Base-by-base conservation (phyloP, 2,329 filamentous ascomycete species). In the Colletotrichum acutatum region DNA sequence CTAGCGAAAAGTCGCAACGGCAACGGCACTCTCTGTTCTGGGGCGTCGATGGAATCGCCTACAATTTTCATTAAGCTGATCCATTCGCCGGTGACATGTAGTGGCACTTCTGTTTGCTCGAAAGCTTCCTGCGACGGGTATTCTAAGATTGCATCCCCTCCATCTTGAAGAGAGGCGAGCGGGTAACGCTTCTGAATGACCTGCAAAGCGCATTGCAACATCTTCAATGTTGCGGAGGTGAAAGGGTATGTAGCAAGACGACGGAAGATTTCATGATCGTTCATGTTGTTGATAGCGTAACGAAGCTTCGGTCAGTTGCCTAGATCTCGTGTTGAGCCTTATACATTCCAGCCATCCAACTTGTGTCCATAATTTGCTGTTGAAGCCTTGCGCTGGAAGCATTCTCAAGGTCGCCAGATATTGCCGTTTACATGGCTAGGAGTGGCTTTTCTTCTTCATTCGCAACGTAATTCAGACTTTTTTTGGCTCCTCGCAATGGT, bases 171-270 rank as follows among this genome's bases (percentile, higher is more conserved):
- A 24, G 52, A 66, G 4, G 54, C 34, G 2, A 58, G 34, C 54
- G 30, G 63, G 49, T 66, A 66, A n/a, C 63, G 63, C 14, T 16
- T 59, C 19, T 22, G 30, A 52, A 66, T 59, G 22, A 66, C 14
- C 24, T 14, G 22, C 22, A 66, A 26, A 8, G 63, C 63, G 26
- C 12, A 66, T 66, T 66, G 30, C 32, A 66, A 59, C 37, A 66
- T 66, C 24, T 58, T 54, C 22, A 66, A 52, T 30, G 30, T 66
- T 52, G 49, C 32, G 32, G 63, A 66, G 37, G 63, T 22, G 54
- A 66, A 66, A 32, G 63, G 63, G 26, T 54, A 30, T 37, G 26
- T 66, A 58, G 53, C 32, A 65, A 65, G 62, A n/a, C 6, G 32
- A 46, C n/a, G 24, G 19, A 65, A 65, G 30, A 65, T 6, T 49